Percentiles rank a stretch among this genome's conserved stretches.
These are phyloP conservation scores for Botryosphaeria dothidea DNA, from an alignment of 2,329 filamentous ascomycete species.

Conservation along the genomic window DNA sequence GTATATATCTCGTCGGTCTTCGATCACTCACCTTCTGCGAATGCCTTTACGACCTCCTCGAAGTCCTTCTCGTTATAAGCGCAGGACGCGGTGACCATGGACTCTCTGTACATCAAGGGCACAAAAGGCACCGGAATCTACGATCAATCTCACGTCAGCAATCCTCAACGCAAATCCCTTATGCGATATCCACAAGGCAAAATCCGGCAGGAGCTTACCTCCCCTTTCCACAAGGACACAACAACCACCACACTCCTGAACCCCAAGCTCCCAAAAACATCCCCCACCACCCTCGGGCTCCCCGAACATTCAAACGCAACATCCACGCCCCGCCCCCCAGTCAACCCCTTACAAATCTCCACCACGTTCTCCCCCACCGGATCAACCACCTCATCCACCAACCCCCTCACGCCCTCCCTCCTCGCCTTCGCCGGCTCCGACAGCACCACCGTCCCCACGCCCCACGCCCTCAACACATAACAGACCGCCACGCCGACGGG, in stretches of 20 bases:
- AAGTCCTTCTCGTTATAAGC: conserved; percentile 36
- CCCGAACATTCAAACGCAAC: conserved; percentile 65
- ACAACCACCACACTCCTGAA: conserved; percentile 34
- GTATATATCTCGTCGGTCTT: too few species aligned
- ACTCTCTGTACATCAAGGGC: conserved; percentile 32
- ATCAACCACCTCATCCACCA: conserved; percentile 31
- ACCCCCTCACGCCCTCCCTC: conserved; percentile 48
- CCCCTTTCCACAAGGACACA: conserved; percentile 35
- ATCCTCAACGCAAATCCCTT: too few species aligned
- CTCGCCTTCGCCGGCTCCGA: conserved; percentile 53
- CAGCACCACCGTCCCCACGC: conserved; percentile 58
- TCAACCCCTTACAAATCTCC: conserved; percentile 34
- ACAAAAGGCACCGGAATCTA: conserved; percentile 32
- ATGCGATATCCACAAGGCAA: not conserved
- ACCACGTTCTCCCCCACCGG: conserved; percentile 31
- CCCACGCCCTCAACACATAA: conserved; percentile 45
- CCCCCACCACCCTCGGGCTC: conserved; percentile 31
- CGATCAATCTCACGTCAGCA: not conserved
- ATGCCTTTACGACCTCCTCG: conserved; percentile 34
- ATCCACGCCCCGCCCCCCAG: conserved; percentile 52
- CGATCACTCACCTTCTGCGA: conserved; percentile 29
- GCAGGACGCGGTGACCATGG: conserved; percentile 31
- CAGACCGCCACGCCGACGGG: conserved; percentile 62
- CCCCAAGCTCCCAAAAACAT: conserved; percentile 32
- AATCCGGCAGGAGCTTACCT: too few species aligned